These are phyloP conservation scores for Euptelea pleiosperma DNA, from an alignment of 164 flowering plant species.

Conservation along the genomic window DNA sequence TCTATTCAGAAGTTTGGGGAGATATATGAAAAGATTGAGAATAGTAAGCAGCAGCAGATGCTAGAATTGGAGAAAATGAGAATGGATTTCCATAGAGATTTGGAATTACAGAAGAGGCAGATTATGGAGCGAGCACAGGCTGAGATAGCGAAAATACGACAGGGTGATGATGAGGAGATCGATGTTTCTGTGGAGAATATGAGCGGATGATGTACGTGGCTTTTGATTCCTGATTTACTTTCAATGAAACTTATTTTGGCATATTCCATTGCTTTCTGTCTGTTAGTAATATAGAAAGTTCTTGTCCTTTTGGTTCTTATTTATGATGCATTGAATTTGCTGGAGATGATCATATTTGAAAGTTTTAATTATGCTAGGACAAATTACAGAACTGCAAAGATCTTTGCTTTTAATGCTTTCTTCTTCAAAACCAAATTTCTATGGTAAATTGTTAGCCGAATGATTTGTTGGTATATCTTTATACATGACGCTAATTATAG, in stretches of 20 bases:
- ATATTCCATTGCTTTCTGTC: neutral
- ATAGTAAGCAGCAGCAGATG: conserved; percentile 78
- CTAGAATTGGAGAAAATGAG: conserved; percentile 88
- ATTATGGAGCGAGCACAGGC: conserved; percentile 76
- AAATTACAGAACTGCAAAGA: too few species aligned
- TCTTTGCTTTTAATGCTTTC: too few species aligned
- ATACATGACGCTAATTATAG: too few species aligned
- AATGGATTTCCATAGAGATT: conserved; percentile 77
- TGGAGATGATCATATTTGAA: too few species aligned
- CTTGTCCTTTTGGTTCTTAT: too few species aligned
- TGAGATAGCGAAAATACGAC: conserved; percentile 66
- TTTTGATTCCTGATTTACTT: too few species aligned
- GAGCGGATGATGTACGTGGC: conserved; percentile 27
- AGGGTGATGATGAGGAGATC: conserved; percentile 44
- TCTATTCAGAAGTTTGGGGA: conserved; percentile 78
- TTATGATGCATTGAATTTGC: too few species aligned
- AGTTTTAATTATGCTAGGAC: too few species aligned
- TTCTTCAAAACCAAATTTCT: too few species aligned
- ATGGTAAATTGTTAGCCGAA: too few species aligned
- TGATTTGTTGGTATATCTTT: too few species aligned
- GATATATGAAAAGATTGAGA: conserved; percentile 90
- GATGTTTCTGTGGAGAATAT: conserved; percentile 37
- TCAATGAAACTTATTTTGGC: neutral
- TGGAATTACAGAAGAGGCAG: conserved; percentile 79
- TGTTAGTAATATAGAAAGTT: neutral